Evolutionary conservation across 2,329 filamentous ascomycete species (phyloP).

Genomic region (Fusarium camptoceras): DNA sequence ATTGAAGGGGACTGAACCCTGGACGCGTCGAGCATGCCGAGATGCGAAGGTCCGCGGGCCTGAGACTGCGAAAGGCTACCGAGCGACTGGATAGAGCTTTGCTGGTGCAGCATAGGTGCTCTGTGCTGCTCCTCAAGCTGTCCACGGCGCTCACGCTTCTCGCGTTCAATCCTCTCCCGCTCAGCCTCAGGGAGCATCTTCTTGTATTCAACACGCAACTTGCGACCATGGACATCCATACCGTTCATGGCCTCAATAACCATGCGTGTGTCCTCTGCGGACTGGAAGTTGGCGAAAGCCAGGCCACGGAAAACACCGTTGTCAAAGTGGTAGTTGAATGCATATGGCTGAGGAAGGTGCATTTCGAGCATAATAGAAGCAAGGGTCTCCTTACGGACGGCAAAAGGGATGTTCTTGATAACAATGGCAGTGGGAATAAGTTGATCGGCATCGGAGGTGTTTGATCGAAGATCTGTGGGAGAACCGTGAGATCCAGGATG

Average conservation of each 20-base stretch:
- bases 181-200: constrained; percentile 98
- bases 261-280: constrained; percentile 88
- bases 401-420: constrained; percentile 99
- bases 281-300: constrained; percentile 98
- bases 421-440: constrained; percentile 98
- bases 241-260: constrained; percentile 97
- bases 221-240: constrained; percentile 93
- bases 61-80: constrained; percentile 74
- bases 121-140: constrained; percentile 98
- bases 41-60: constrained; percentile 57
- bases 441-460: constrained; percentile 75
- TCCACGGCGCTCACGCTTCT: constrained; percentile 94
- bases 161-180: constrained; percentile 93
- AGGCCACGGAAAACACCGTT: constrained; percentile 96
- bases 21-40: constrained; percentile 54
- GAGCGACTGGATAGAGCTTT: constrained; percentile 87
- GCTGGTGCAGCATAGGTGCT: constrained; percentile 79
- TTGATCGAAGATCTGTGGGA: constrained; percentile 56
- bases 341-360: constrained; percentile 93
- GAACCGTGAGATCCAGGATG: constrained; percentile 56
- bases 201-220: constrained; percentile 97
- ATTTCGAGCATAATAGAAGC: constrained; percentile 94
- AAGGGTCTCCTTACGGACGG: constrained; percentile 95
- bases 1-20: constrained; percentile 16
- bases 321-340: constrained; percentile 99